Evolutionary conservation across 257 asterid genomes (phyloP).

Genomic region (Nicotiana noctiflora): DNA sequence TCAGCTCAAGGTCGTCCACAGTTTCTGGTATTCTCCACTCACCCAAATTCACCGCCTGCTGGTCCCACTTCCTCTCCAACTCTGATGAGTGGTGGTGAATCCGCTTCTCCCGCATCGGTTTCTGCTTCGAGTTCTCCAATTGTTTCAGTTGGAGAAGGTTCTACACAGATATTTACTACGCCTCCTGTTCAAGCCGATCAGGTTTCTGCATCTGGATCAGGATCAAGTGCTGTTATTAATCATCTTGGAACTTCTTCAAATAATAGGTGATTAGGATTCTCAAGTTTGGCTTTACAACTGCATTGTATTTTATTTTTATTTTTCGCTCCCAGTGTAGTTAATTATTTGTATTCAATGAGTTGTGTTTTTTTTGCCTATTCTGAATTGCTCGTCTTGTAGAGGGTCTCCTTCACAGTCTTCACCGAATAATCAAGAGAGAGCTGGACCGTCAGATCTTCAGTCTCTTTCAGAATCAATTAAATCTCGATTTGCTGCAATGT

Average conservation of each 20-base stretch:
- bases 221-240: slow-evolving; percentile 37
- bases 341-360: not conserved
- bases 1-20: slow-evolving; percentile 79
- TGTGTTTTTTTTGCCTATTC: not conserved
- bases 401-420: slow-evolving; percentile 46
- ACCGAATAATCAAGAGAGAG: slow-evolving; percentile 62
- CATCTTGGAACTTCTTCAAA: slow-evolving; percentile 34
- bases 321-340: no score
- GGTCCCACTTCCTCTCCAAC: slow-evolving; percentile 32
- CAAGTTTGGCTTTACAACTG: not conserved
- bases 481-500: slow-evolving; percentile 68
- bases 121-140: slow-evolving; percentile 40
- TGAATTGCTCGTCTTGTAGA: slow-evolving; percentile 19
- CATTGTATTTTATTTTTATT: not conserved
- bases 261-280: slow-evolving; percentile 35
- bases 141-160: slow-evolving; percentile 45
- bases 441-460: slow-evolving; percentile 83
- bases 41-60: slow-evolving; percentile 41
- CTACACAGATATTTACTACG: slow-evolving; percentile 27
- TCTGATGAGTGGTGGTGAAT: slow-evolving; percentile 33
- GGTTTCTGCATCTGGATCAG: slow-evolving; percentile 32
- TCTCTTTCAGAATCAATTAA: slow-evolving; percentile 69
- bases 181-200: slow-evolving; percentile 38
- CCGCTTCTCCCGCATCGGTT: slow-evolving; percentile 32
- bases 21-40: slow-evolving; percentile 65